Percentiles rank a stretch among this genome's conserved stretches.
Evolutionary conservation across 495 filamentous ascomycete species (phyloP).

Genomic region (Hyaloscypha bicolor): DNA sequence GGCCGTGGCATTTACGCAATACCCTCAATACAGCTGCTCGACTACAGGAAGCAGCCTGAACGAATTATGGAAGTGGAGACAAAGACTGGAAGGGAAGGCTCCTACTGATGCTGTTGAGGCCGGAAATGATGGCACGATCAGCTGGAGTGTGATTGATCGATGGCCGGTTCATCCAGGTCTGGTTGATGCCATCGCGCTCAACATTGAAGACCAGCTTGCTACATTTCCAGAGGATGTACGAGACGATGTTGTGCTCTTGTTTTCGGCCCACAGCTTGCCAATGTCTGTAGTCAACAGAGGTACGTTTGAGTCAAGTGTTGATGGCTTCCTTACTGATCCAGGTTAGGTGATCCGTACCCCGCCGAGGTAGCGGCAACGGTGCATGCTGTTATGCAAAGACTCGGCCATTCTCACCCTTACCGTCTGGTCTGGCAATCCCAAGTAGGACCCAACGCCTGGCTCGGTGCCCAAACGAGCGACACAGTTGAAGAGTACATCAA

Average conservation of each 20-base stretch:
- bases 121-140: constrained; percentile 65
- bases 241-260: constrained; percentile 80
- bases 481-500: constrained; percentile 88
- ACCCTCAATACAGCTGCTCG: constrained; percentile 98
- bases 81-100: constrained; percentile 79
- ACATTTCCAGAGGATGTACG: constrained; percentile 81
- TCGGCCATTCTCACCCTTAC: constrained; percentile 86
- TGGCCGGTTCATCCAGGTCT: constrained; percentile 93
- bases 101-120: constrained; percentile 35
- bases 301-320: constrained; percentile 37
- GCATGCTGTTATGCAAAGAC: constrained; percentile 89
- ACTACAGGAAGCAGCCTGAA: constrained; percentile 96
- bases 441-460: constrained; percentile 93
- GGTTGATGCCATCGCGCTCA: constrained; percentile 87
- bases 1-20: constrained; percentile 97
- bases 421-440: constrained; percentile 98
- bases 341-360: constrained; percentile 86
- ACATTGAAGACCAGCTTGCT: constrained; percentile 80
- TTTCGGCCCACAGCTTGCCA: constrained; percentile 93
- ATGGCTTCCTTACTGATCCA: constrained; percentile 11
- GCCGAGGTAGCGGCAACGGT: constrained; percentile 98
- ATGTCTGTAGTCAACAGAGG: constrained; percentile 96
- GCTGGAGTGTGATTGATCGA: constrained; percentile 97
- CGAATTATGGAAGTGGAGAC: constrained; percentile 96
- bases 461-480: constrained; percentile 88